A percentile compares a stretch with the other conserved stretches of the same genome.
Evolutionary conservation across 805 yeast species (phyloP).

Genomic region (Saturnispora halmiae): DNA sequence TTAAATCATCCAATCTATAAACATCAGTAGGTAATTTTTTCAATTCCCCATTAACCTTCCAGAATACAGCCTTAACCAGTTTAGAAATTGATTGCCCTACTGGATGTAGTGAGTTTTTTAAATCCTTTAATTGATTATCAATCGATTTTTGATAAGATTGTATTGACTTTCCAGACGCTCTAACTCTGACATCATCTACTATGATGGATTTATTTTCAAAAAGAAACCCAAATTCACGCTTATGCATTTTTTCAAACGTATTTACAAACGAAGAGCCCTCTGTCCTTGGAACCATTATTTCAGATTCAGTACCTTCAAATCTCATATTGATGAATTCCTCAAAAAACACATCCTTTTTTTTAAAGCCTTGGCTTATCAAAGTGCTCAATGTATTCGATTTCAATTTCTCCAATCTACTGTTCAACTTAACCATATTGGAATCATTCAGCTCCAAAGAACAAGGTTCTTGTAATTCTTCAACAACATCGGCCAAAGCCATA

Average conservation of each 20-base stretch:
- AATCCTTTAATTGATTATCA: constrained; percentile 44
- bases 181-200: constrained; percentile 65
- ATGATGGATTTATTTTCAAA: constrained; percentile 44
- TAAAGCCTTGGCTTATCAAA: constrained; percentile 46
- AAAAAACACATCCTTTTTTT: constrained; percentile 34
- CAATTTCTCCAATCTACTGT: constrained; percentile 39
- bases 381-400: constrained; percentile 33
- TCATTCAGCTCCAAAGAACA: constrained; percentile 38
- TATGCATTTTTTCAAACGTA: constrained; percentile 47
- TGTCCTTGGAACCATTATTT: constrained; percentile 50
- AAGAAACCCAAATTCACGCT: constrained; percentile 65
- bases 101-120: constrained; percentile 19
- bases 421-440: constrained; percentile 28
- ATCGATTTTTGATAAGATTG: constrained; percentile 32
- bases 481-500: constrained; percentile 79
- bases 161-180: constrained; percentile 59
- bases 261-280: constrained; percentile 28
- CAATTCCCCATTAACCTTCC: constrained; percentile 37
- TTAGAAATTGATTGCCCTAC: constrained; percentile 24
- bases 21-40: constrained; percentile 41
- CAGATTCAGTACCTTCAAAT: constrained; percentile 85
- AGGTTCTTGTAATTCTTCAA: constrained; percentile 71
- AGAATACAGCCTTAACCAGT: constrained; percentile 43
- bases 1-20: constrained; percentile 44
- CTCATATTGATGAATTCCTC: constrained; percentile 71